Evolutionary conservation across 2,329 filamentous ascomycete species (phyloP).

Genomic region (Penicillium sp.): DNA sequence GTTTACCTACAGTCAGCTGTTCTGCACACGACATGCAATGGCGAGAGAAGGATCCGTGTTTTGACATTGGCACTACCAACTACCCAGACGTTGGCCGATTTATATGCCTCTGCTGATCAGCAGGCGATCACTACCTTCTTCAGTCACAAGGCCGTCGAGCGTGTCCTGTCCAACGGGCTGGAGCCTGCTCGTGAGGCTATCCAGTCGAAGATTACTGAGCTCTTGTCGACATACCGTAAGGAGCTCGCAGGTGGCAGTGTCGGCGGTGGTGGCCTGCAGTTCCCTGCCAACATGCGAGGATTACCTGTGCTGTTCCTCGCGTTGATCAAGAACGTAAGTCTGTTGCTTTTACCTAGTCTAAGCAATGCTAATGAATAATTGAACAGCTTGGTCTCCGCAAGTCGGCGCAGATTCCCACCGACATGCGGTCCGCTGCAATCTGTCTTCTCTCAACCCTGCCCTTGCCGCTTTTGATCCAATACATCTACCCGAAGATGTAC

Average conservation of each 20-base stretch:
- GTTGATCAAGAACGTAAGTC: conserved; percentile 84
- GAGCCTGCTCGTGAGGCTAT: conserved; percentile 88
- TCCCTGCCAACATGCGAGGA: conserved; percentile 85
- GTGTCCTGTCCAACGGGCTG: conserved; percentile 76
- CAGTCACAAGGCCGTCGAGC: conserved; percentile 95
- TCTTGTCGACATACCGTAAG: conserved; percentile 93
- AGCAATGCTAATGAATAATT: conserved; percentile 21
- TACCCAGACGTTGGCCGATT: conserved; percentile 80
- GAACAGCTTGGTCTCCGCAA: conserved; percentile 71
- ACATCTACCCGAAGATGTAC: conserved; percentile 82
- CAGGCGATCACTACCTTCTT: conserved; percentile 90
- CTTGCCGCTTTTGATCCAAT: conserved; percentile 83
- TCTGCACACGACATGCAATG: conserved; percentile 95
- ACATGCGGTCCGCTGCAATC: conserved; percentile 87
- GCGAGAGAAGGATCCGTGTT: conserved; percentile 90
- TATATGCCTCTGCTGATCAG: conserved; percentile 94
- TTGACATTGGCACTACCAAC: conserved; percentile 91
- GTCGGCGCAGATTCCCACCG: conserved; percentile 88
- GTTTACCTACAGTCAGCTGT: conserved; percentile 93
- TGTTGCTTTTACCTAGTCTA: neutral
- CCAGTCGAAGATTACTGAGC: conserved; percentile 85
- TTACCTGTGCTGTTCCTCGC: conserved; percentile 89
- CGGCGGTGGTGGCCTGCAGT: conserved; percentile 85
- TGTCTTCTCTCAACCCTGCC: conserved; percentile 93
- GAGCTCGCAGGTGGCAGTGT: conserved; percentile 94